Conservation (phyloP, 768 basidiomycete species). For the Cubamyces sp. region DNA sequence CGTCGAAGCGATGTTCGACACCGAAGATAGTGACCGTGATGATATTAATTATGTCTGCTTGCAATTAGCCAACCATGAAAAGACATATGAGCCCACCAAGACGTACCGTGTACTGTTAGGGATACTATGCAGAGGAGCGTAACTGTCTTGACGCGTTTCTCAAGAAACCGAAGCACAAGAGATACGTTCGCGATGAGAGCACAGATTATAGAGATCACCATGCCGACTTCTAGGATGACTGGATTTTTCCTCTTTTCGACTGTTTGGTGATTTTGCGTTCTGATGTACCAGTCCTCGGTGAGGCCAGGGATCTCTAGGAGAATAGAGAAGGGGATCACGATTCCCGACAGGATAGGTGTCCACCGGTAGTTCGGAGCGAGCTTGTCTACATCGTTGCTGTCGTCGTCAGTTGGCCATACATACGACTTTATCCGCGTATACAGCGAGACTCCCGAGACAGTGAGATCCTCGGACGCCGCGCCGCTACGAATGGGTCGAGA, state of each 20-base stretch:
- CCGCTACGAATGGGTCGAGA: background rate
- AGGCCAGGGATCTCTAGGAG: slow-evolving; percentile 83
- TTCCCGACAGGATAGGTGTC: slow-evolving; percentile 67
- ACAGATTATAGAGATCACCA: slow-evolving; percentile 68
- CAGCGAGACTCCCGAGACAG: background rate
- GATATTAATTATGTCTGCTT: slow-evolving; percentile 70
- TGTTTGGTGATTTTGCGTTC: slow-evolving; percentile 48
- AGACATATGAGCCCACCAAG: background rate
- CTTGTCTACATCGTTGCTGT: slow-evolving; percentile 11
- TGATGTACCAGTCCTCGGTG: slow-evolving; percentile 75
- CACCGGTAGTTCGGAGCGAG: slow-evolving; percentile 63
- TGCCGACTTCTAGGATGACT: slow-evolving; percentile 57
- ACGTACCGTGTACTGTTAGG: slow-evolving; percentile 71
- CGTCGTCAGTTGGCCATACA: slow-evolving; percentile 16
- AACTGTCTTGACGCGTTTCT: slow-evolving; percentile 61
- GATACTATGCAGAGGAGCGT: slow-evolving; percentile 68
- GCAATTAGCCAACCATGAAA: background rate
- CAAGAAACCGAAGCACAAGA: slow-evolving; percentile 72
- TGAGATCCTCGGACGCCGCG: slow-evolving; percentile 10
- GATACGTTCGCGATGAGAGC: slow-evolving; percentile 70
- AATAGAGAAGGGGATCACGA: slow-evolving; percentile 75
- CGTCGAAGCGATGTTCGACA: slow-evolving; percentile 58
- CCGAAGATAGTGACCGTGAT: slow-evolving; percentile 62
- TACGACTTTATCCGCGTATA: slow-evolving; percentile 16
- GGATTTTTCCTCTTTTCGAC: slow-evolving; percentile 60